Evolutionary conservation across 371 early-diverging fungal genomes (phyloP), one percentile per base, ranked within the genome.

Genomic region (Syncephalastrum sp.): DNA sequence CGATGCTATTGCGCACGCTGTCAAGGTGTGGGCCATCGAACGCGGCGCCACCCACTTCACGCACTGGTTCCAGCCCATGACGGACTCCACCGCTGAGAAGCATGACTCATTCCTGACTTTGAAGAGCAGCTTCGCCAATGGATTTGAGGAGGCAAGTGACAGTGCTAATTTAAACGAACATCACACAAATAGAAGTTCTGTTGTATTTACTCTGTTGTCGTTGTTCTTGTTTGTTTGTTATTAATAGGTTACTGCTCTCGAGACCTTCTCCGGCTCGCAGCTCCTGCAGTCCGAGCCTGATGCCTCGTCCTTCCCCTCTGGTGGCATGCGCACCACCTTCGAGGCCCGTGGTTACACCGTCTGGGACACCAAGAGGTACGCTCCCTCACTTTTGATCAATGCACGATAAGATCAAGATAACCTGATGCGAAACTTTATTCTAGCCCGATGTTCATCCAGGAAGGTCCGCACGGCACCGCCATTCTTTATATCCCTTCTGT

Each of bases 51-150:
- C 95, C 50, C 98, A 99, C 82, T 99, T 95, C 73, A 96, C 97
- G 38, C 99, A 99, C 79, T 97, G 97, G 97, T 99, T 99, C 89
- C 99, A 99, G 82, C 99, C 98, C 60, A 91, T 94, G 85, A 99
- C 96, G 15, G 97, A 92, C 57, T 83, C 94, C 51, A 99, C 98
- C 50, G 99, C 99, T 59, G 97, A 97, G 82, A 99, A 99, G 86
- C 99, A 99, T 79, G 98, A 99, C 83, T 87, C 92, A 49, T 98
- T 98, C 87, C 79, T 97, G 70, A 85, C 90, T 21, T 76, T 98
- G 47, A 91, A 91, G 70, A 82, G 84, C 43, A 76, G 66, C 53
- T 88, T 85, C 55, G 81, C 82, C 54, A 78, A 85, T 61, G 90
- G 90, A 29, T 83, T 90, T 59, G 94, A 93, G 70, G 89, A 92